phyloP scores from a whole-genome alignment of 2,329 filamentous ascomycete genomes.

The Orbilia brochopaga region DNA sequence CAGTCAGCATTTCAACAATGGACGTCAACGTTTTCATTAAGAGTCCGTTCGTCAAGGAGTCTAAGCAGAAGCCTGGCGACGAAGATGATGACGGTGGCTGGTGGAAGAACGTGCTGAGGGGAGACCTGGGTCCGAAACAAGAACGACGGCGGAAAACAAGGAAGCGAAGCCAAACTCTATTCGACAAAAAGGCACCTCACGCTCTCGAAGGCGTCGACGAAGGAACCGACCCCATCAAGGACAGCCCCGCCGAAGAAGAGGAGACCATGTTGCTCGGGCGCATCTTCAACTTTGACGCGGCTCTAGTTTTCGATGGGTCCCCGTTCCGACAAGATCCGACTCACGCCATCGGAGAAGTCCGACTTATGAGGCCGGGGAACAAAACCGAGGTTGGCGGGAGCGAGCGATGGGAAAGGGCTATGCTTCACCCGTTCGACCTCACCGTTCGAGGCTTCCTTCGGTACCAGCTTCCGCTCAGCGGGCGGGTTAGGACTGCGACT shows the following conservation, averaged over 20 bases:
- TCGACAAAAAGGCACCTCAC: constrained; percentile 5
- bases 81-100: constrained; percentile 29
- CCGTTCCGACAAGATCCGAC: constrained; percentile 78
- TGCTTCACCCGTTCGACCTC: constrained; percentile 90
- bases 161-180: not conserved
- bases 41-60: constrained; percentile 80
- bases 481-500: constrained; percentile 54
- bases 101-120: constrained; percentile 28
- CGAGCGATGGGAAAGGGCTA: constrained; percentile 85
- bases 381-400: constrained; percentile 80
- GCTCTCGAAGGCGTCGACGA: constrained; percentile 56
- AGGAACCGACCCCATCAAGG: constrained; percentile 56
- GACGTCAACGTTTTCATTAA: constrained; percentile 95
- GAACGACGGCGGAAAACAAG: constrained; percentile 11
- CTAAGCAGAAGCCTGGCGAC: constrained; percentile 55
- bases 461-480: constrained; percentile 63
- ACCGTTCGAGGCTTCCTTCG: constrained; percentile 90
- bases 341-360: constrained; percentile 79
- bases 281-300: constrained; percentile 83
- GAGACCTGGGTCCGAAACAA: constrained; percentile 18
- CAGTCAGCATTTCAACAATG: constrained; percentile 82
- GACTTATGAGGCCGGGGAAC: constrained; percentile 83
- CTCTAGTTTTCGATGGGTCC: constrained; percentile 85
- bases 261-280: constrained; percentile 92
- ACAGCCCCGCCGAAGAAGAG: constrained; percentile 66